Percentiles rank a stretch among this genome's conserved stretches.
Conservation (phyloP, 2,329 filamentous ascomycete genomes). For the Cladosporium sp. region DNA sequence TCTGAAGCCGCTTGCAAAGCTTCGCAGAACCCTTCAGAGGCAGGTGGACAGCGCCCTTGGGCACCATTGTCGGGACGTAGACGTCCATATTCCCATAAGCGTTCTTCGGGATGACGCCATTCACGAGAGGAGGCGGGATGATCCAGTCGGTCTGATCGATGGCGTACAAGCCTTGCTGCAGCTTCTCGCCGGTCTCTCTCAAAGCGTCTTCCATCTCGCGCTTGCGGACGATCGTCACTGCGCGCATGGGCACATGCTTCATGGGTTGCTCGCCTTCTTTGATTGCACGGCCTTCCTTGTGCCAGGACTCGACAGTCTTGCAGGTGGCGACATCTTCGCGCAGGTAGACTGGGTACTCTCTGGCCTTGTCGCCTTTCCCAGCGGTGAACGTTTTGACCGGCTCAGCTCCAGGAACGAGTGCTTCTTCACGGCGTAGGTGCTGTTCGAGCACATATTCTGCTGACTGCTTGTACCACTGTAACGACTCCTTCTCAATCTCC, state of each 20-base stretch:
- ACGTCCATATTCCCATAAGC: constrained; percentile 95
- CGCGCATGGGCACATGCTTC: constrained; percentile 86
- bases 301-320: constrained; percentile 94
- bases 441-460: constrained; percentile 81
- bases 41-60: constrained; percentile 78
- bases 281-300: constrained; percentile 87
- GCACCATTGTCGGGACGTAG: constrained; percentile 92
- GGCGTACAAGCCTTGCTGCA: constrained; percentile 82
- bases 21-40: constrained; percentile 74
- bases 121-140: constrained; percentile 75
- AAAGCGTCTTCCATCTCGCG: constrained; percentile 86
- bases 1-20: constrained; percentile 78
- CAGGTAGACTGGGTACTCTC: constrained; percentile 77
- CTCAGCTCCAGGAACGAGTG: constrained; percentile 66
- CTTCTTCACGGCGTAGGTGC: constrained; percentile 90
- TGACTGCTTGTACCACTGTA: constrained; percentile 86
- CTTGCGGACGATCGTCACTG: constrained; percentile 82
- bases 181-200: constrained; percentile 75
- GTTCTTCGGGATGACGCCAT: constrained; percentile 90
- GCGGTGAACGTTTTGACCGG: constrained; percentile 74
- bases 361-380: constrained; percentile 70
- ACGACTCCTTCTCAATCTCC: constrained; percentile 53
- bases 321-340: constrained; percentile 79
- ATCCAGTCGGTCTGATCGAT: constrained; percentile 91
- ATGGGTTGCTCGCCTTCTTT: constrained; percentile 69